phyloP scores from a whole-genome alignment of 495 filamentous ascomycete genomes.

The Polyplosphaeria fusca region DNA sequence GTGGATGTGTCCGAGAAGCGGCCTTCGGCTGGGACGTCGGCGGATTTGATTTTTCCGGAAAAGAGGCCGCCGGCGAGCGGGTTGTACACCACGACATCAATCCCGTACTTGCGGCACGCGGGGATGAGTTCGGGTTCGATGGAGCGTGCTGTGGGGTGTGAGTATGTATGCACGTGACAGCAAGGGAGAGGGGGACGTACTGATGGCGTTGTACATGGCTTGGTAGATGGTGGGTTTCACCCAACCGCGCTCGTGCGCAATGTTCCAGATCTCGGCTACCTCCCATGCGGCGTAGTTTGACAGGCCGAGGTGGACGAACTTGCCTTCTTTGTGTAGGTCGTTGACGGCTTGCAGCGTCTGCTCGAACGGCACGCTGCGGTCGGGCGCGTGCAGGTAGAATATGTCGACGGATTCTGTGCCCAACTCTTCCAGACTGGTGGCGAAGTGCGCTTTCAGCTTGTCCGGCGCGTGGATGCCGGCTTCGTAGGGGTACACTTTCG shows the following conservation, averaged over 20 bases:
- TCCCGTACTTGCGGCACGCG: conserved; percentile 75
- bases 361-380: conserved; percentile 62
- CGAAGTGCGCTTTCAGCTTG: conserved; percentile 58
- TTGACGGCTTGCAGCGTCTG: conserved; percentile 76
- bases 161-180: background rate
- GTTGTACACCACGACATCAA: conserved; percentile 91
- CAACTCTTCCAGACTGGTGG: conserved; percentile 66
- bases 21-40: conserved; percentile 54
- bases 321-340: conserved; percentile 80
- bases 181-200: conserved; percentile 6
- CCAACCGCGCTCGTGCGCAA: conserved; percentile 76
- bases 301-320: conserved; percentile 78
- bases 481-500: conserved; percentile 69
- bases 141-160: conserved; percentile 49
- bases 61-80: conserved; percentile 82
- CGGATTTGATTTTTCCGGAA: conserved; percentile 70
- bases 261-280: conserved; percentile 81
- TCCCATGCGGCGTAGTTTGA: conserved; percentile 87
- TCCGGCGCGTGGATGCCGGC: conserved; percentile 60
- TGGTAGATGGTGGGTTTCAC: conserved; percentile 68
- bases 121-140: conserved; percentile 80
- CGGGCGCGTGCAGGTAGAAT: conserved; percentile 83
- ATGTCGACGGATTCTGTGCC: conserved; percentile 78
- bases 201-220: conserved; percentile 65
- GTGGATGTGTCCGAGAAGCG: conserved; percentile 61